Evolutionary conservation across 495 filamentous ascomycete species (phyloP).

Genomic region (Penicillium mononematosum): DNA sequence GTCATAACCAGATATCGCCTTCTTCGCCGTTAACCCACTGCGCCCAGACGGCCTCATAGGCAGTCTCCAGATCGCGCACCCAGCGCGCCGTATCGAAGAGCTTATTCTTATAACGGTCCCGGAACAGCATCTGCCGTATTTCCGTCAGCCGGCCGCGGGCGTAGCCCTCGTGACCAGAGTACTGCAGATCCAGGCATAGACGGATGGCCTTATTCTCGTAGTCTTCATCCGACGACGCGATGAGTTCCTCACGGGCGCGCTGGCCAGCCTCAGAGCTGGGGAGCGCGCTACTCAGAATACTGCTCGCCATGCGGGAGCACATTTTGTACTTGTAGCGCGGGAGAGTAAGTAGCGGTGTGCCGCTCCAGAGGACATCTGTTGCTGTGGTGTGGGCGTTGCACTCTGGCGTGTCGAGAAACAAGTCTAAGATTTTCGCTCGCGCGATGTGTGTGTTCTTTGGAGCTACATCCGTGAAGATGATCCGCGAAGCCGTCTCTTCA

Average conservation of each 20-base stretch:
- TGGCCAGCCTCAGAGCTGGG: slow-evolving; percentile 66
- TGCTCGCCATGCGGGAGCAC: slow-evolving; percentile 97
- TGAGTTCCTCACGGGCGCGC: slow-evolving; percentile 70
- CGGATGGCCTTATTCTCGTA: slow-evolving; percentile 81
- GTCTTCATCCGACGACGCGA: slow-evolving; percentile 69
- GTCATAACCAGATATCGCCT: slow-evolving; percentile 80
- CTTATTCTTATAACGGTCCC: slow-evolving; percentile 75
- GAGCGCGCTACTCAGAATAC: slow-evolving; percentile 85
- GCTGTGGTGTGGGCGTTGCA: slow-evolving; percentile 99
- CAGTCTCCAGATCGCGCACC: slow-evolving; percentile 87
- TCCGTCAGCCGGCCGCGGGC: slow-evolving; percentile 68
- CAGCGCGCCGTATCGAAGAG: slow-evolving; percentile 91
- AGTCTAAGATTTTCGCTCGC: slow-evolving; percentile 84
- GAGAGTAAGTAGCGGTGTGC: slow-evolving; percentile 89
- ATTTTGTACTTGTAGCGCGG: slow-evolving; percentile 97
- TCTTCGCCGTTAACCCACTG: slow-evolving; percentile 83
- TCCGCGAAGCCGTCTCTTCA: slow-evolving; percentile 80
- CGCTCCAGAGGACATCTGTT: slow-evolving; percentile 93
- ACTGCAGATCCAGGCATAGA: slow-evolving; percentile 66
- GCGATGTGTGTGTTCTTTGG: slow-evolving; percentile 94
- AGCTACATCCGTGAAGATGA: slow-evolving; percentile 95
- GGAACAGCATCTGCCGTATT: slow-evolving; percentile 75
- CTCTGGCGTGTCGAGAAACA: slow-evolving; percentile 96
- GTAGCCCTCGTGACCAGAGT: slow-evolving; percentile 54
- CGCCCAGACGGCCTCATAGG: slow-evolving; percentile 85